Percentiles rank a stretch among this genome's conserved stretches.
Evolutionary conservation across 768 basidiomycete species (phyloP).

Genomic region (Suillus variegatus): DNA sequence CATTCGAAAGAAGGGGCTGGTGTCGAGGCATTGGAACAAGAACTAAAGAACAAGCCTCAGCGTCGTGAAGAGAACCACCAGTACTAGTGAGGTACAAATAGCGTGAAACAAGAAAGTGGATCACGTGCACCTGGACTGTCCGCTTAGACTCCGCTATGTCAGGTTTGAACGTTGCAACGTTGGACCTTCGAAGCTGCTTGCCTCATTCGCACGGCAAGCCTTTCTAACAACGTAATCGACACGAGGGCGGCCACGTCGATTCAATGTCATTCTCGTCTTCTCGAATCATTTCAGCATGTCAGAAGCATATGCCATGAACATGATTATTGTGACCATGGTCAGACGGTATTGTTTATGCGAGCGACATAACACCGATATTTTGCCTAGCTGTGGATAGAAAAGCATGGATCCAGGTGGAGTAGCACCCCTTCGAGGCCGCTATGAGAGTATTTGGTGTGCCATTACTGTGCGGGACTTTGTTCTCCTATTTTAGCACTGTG

Average conservation of each 20-base stretch:
- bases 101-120: no score
- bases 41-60: no score
- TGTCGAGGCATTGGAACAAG: no score
- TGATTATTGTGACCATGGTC: constrained; percentile 15
- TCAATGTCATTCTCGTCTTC: not conserved
- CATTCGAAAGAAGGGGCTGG: no score
- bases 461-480: constrained; percentile 20
- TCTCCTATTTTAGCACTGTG: constrained; percentile 19
- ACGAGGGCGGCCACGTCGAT: not conserved
- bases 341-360: constrained; percentile 8
- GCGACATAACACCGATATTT: constrained; percentile 8
- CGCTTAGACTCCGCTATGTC: no score
- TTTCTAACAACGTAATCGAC: not conserved
- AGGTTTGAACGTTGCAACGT: no score
- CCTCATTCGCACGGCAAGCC: not conserved
- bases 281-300: not conserved
- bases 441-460: constrained; percentile 26
- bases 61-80: no score
- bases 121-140: no score
- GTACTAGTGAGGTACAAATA: no score
- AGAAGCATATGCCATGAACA: not conserved
- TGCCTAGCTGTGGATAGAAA: constrained; percentile 13
- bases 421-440: constrained; percentile 3
- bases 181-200: not conserved
- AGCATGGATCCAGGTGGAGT: constrained; percentile 9